Evolutionary conservation across 768 basidiomycete species (phyloP), one percentile per base, ranked within the genome.

Genomic region (Myochromella boudieri): DNA sequence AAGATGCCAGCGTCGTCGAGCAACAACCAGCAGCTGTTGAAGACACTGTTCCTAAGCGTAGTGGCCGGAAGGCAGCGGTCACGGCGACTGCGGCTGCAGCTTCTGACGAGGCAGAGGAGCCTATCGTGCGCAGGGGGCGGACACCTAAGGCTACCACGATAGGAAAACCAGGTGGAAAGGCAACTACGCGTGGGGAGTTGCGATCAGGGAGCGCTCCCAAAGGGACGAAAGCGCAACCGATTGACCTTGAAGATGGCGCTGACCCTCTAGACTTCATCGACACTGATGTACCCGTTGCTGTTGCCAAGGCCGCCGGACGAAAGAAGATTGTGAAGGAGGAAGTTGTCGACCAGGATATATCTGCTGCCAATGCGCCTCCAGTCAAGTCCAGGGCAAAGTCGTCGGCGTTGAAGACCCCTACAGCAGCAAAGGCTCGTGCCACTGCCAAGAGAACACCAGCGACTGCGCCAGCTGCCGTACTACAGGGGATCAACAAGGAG

Each of bases 401-500:
- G 5, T 37, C 59, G n/a, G 31, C 51, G 20, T 37, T 52, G 37
- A 63, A 57, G 46, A 41, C 65, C 11, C 58, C 48, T 8, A n/a
- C n/a, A n/a, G 49, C 43, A 17, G 37, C 42, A 1, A 52, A 34
- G 18, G 34, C 48, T 12, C 28, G 43, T 21, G 29, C 62, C 6
- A 52, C 54, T 15, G 52, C 51, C 24, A 61, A 58, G 42, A 72
- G 65, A 59, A 68, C 64, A 0, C 68, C 68, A n/a, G 63, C 64
- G 8, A 66, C 67, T 20, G 67, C 64, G 14, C 67, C 70, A 25
- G 61, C 67, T 20, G 64, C 63, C 2, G 54, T 52, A 27, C 56
- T 61, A 27, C 54, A 58, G 6, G 60, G 49, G 6, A 61, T 60
- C 4, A 66, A 75, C 43, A 75, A 77, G 49, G 73, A 75, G 57